These are phyloP conservation scores for Curvularia spicifera DNA, from an alignment of 2,329 filamentous ascomycete genomes.

Conservation along the genomic window DNA sequence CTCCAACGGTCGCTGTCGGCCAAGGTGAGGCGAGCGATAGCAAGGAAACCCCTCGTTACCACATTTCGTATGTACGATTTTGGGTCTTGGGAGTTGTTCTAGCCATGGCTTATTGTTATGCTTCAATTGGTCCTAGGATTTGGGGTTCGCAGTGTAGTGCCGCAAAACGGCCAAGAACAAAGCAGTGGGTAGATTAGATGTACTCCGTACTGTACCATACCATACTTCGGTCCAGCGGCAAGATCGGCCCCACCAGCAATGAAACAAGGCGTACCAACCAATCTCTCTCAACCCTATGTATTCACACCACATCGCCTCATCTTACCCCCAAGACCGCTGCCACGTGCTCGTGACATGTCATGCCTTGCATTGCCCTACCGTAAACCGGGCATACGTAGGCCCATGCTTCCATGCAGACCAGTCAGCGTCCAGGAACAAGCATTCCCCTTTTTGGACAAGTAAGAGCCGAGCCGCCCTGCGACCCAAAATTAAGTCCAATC, in stretches of 20 bases:
- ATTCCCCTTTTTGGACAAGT: background rate
- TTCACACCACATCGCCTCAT: background rate
- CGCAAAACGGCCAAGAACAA: background rate
- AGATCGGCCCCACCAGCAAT: background rate
- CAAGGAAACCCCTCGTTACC: background rate
- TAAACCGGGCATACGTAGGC: background rate
- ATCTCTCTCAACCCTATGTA: background rate
- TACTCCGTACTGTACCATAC: background rate
- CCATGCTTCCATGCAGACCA: background rate
- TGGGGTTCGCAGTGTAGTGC: background rate
- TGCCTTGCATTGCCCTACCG: background rate
- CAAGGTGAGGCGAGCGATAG: background rate
- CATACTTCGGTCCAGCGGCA: background rate
- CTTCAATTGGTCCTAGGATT: background rate
- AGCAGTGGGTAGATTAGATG: background rate
- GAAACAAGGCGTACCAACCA: background rate
- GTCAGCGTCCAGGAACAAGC: background rate
- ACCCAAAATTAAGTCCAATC: background rate
- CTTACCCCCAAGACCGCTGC: background rate
- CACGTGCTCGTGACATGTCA: background rate
- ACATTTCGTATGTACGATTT: background rate
- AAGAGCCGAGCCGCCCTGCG: background rate
- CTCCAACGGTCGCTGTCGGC: background rate
- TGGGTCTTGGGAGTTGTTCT: background rate
- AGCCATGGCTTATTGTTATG: background rate